A percentile compares a stretch with the other conserved stretches of the same genome.
phyloP scores from a whole-genome alignment of 2,329 filamentous ascomycete genomes.

The Knufia petricola region DNA sequence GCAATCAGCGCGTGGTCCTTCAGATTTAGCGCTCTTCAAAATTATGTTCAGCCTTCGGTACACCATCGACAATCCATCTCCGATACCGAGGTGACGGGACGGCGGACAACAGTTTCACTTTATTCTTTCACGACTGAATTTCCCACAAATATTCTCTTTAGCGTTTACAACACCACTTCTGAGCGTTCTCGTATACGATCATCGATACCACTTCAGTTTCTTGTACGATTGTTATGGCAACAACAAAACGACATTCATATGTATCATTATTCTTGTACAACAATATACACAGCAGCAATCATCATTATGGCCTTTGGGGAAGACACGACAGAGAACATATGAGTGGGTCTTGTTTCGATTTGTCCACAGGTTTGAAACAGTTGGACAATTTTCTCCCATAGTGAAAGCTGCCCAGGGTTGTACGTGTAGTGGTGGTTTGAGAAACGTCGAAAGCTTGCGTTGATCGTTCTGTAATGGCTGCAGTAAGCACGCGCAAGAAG shows the following conservation, averaged over 20 bases:
- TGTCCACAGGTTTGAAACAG: no score
- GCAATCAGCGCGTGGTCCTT: conserved; percentile 3
- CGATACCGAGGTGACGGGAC: not conserved
- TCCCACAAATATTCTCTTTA: not conserved
- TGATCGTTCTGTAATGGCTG: not conserved
- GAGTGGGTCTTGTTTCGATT: not conserved
- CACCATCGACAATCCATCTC: conserved; percentile 2
- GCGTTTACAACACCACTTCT: not conserved
- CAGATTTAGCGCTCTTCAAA: conserved; percentile 8
- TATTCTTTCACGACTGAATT: not conserved
- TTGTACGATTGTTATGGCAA: not conserved
- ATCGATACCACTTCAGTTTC: conserved; percentile 1
- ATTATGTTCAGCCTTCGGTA: conserved; percentile 10
- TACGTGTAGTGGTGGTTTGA: no score
- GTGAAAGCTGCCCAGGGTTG: no score
- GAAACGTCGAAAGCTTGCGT: not conserved
- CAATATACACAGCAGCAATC: not conserved
- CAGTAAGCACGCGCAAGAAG: not conserved
- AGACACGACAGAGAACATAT: not conserved
- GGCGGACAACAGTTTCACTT: not conserved
- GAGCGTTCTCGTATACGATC: not conserved
- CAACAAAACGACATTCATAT: not conserved
- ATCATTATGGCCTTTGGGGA: not conserved
- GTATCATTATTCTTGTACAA: conserved; percentile 1
- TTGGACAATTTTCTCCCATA: no score